Base-by-base conservation (phyloP, 2,329 filamentous ascomycete genomes). In the Xylariaceae sp. region DNA sequence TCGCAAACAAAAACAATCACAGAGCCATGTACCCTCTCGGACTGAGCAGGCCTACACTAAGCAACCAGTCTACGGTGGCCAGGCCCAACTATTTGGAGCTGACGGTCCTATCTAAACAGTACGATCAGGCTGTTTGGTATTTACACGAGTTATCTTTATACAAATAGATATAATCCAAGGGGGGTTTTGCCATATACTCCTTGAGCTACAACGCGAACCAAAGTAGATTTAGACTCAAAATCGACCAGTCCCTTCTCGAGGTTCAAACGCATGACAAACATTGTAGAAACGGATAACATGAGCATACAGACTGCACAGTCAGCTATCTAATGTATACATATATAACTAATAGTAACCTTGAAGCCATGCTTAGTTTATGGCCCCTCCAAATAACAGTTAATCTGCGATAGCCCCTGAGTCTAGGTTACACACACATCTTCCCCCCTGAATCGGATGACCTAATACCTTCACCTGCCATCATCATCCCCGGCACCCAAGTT, bases 11-110 rank as follows among this genome's bases (percentile, higher is more conserved):
- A 42, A 40, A 14, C 50, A 49, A 42, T 5, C 16, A 14, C 40
- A 50, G 19, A 29, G 44, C 20, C 41, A 23, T 29, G 20, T 49
- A 26, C 20, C 20, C 10, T 2, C 20, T 18, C 46, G 18, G 1
- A 18, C 10, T n/a, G 23, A 50, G 37, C 46, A 40, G 12, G 48
- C 42, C 37, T 52, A 55, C 37, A 44, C 43, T 6, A 46, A 32
- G 3, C 52, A 59, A n/a, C 41, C 56, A 9, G 40, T 48, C 7
- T 45, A 55, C 29, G 45, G 48, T 10, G 41, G 44, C 3, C 40
- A 54, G 20, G 20, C 19, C 7, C 48, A 44, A 29, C 20, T 7
- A 23, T 19, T 40, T 47, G 29, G 20, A 19, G 12, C 21, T 42
- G 44, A 26, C 26, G 18, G 7, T n/a, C 23, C 26, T 14, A 23